A percentile compares a stretch with the other conserved stretches of the same genome.
These are phyloP conservation scores for Amanita molliuscula DNA, from an alignment of 768 basidiomycete genomes.

Conservation along the genomic window DNA sequence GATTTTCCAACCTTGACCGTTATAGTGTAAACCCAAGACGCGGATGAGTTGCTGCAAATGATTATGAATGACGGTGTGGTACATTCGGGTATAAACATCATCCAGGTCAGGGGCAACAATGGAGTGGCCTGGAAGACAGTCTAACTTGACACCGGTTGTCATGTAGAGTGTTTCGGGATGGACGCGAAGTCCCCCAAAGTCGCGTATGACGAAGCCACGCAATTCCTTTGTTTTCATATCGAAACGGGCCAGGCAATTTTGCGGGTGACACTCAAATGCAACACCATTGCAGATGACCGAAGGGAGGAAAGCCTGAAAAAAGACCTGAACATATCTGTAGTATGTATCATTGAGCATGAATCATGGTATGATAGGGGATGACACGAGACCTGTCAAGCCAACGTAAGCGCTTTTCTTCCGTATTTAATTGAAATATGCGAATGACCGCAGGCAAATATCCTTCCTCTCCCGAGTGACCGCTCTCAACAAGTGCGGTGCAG, in stretches of 20 bases:
- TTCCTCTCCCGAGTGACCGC: slow-evolving; percentile 35
- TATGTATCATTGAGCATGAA: slow-evolving; percentile 5
- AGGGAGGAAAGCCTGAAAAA: slow-evolving; percentile 47
- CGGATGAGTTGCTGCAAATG: slow-evolving; percentile 51
- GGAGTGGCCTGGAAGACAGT: slow-evolving; percentile 36
- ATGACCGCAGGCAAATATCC: slow-evolving; percentile 37
- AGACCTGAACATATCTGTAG: slow-evolving; percentile 34
- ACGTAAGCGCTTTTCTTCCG: slow-evolving; percentile 33
- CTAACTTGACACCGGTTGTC: slow-evolving; percentile 39
- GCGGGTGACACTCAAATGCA: slow-evolving; percentile 50
- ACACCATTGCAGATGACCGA: slow-evolving; percentile 44
- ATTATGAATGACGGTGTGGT: slow-evolving; percentile 49
- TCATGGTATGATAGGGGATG: slow-evolving; percentile 5
- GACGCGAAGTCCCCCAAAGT: slow-evolving; percentile 47
- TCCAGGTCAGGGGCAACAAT: slow-evolving; percentile 40
- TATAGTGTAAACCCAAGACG: slow-evolving; percentile 46
- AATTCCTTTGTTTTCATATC: slow-evolving; percentile 36
- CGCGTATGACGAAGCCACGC: slow-evolving; percentile 45
- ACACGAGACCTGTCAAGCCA: slow-evolving; percentile 38
- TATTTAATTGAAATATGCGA: slow-evolving; percentile 40
- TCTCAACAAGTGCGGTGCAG: slow-evolving; percentile 46
- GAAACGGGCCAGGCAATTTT: slow-evolving; percentile 49
- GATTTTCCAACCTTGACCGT: slow-evolving; percentile 41
- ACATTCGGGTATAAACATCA: slow-evolving; percentile 47
- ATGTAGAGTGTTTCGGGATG: slow-evolving; percentile 38